Evolutionary conservation across 768 basidiomycete genomes (phyloP).

Genomic region (Pulveroboletus sp.): DNA sequence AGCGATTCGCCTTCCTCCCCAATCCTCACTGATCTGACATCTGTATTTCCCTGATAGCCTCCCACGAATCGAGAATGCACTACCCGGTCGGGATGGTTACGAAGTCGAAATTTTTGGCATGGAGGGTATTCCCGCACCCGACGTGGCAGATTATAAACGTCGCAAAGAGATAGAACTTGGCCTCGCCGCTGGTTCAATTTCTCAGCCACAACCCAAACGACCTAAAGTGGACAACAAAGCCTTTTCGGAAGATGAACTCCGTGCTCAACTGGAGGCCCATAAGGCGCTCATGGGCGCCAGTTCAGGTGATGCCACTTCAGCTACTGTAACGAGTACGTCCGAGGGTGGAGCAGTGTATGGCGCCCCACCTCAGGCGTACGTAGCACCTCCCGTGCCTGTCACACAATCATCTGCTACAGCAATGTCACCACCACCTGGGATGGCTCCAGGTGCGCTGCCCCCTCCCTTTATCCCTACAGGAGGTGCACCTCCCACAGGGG

Average conservation of each 20-base stretch:
- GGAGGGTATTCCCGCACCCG: conserved; percentile 95
- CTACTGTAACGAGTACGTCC: conserved; percentile 35
- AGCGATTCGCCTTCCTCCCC: conserved; percentile 1
- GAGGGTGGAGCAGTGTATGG: conserved; percentile 57
- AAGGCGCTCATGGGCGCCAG: conserved; percentile 82
- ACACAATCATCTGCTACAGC: conserved; percentile 24
- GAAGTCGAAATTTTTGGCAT: conserved; percentile 99
- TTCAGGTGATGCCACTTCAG: conserved; percentile 30
- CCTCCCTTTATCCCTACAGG: conserved; percentile 36
- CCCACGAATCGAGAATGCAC: conserved; percentile 91
- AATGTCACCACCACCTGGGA: conserved; percentile 36
- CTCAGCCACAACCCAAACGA: conserved; percentile 75
- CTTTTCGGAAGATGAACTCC: conserved; percentile 78
- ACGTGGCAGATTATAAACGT: conserved; percentile 93
- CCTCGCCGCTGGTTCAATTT: conserved; percentile 73
- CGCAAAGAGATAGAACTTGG: conserved; percentile 94
- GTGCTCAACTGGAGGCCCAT: conserved; percentile 82
- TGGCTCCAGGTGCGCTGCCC: conserved; percentile 43
- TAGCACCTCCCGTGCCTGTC: conserved; percentile 36
- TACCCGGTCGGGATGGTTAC: conserved; percentile 95
- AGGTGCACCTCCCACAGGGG: conserved; percentile 33
- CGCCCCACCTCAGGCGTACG: conserved; percentile 70
- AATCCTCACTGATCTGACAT: conserved; percentile 7
- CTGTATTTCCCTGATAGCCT: conserved; percentile 38
- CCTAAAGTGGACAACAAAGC: conserved; percentile 75